Base-by-base conservation (phyloP, 2,329 filamentous ascomycete species). In the Aspergillus terreus region DNA sequence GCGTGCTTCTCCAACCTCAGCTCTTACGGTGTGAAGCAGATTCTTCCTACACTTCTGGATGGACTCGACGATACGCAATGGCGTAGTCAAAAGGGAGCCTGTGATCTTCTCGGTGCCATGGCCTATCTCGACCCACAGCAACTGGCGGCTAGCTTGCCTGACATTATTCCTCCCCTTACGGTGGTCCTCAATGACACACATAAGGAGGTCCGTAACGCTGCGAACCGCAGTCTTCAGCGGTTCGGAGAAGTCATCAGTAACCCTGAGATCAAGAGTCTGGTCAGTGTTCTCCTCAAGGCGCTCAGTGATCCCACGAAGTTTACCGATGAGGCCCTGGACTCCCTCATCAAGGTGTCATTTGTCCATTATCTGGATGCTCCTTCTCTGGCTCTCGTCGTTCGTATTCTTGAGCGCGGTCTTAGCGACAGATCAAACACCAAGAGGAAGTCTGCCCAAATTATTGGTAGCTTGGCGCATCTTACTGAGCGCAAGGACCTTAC, bases 211-310 rank as follows among this genome's bases (percentile, higher is more conserved):
- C 84, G 94, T 54, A 78, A 84, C 42, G 92, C 90, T 19, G 94
- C 94, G 6, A 99, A 99, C 72, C 86, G 92, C 73, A 96, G 91
- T 75, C 79, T 99, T 75, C 95, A 99, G 76, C 87, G 94, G 51
- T 99, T 99, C 68, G 94, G 95, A 59, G 95, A 99, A 71, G 95
- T 99, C 60, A 99, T 99, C 70, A 95, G 82, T 71, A 99, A 99
- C 70, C 94, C 94, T 4, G 94, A 99, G 72, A 90, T 99, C 66
- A 96, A 96, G 81, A 83, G 86, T 58, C 80, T 97, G 12, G 92
- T 97, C 52, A 86, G 87, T 63, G 88, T 96, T 51, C 82, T 99
- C 32, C 85, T 99, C 61, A 97, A 96, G 74, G 95, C 94, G 56
- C 83, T 99, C 53, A 99, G 94, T 64, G 94, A 99, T 68, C 92